Evolutionary conservation across 371 early-diverging fungal species (phyloP).

Genomic region (Mortierella sp.): DNA sequence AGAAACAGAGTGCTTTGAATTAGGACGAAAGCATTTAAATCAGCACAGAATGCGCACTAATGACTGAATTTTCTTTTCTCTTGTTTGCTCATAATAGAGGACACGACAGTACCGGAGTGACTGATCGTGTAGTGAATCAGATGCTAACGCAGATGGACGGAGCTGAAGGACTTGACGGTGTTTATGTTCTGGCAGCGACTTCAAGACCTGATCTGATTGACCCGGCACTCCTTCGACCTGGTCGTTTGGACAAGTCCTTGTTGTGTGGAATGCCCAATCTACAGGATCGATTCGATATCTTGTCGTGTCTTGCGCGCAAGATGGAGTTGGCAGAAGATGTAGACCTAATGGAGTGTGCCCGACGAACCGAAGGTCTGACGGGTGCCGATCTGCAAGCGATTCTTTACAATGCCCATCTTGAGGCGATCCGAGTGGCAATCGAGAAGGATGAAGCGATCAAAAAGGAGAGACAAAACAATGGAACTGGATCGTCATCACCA

Average conservation of each 20-base stretch:
- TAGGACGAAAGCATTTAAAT: too few relatives aligned
- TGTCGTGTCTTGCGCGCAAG: conserved; percentile 71
- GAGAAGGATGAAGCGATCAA: conserved; percentile 59
- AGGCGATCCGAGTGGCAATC: conserved; percentile 83
- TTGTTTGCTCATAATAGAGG: conserved; percentile 62
- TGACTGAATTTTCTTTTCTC: not conserved
- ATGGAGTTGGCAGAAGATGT: conserved; percentile 70
- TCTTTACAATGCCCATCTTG: conserved; percentile 91
- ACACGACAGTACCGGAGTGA: conserved; percentile 92
- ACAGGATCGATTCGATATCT: conserved; percentile 79
- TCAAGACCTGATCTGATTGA: conserved; percentile 99
- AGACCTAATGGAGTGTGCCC: conserved; percentile 69
- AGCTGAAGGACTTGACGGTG: conserved; percentile 90
- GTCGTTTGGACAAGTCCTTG: conserved; percentile 97
- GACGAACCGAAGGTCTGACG: conserved; percentile 78
- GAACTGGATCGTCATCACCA: conserved; percentile 38
- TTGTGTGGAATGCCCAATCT: conserved; percentile 86
- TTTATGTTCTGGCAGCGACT: conserved; percentile 95
- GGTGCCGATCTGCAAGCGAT: conserved; percentile 97
- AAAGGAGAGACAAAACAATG: conserved; percentile 45
- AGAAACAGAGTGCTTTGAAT: not conserved
- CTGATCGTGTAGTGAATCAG: conserved; percentile 96
- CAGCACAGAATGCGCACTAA: too few relatives aligned
- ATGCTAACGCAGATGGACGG: conserved; percentile 98
- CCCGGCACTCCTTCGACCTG: conserved; percentile 97